Evolutionary conservation across 768 basidiomycete genomes (phyloP).

Genomic region (Trametes maxima): DNA sequence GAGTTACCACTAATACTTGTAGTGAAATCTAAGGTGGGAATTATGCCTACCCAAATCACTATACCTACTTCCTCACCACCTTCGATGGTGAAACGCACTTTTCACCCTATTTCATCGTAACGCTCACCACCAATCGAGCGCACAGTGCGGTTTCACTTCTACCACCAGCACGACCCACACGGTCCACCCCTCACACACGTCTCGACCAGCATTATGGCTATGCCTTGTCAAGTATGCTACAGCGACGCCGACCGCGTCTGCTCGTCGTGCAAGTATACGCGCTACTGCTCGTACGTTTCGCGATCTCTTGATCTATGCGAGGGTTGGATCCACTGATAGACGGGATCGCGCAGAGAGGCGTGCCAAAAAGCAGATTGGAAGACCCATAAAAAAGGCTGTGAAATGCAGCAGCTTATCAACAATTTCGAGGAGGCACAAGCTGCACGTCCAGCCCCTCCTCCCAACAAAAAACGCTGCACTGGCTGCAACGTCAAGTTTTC

Average conservation of each 20-base stretch:
- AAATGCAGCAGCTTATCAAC: conserved; percentile 35
- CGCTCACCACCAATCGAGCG: too few species aligned
- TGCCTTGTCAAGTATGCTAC: conserved; percentile 12
- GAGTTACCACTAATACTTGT: too few species aligned
- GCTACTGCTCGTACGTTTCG: conserved; percentile 18
- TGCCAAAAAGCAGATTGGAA: conserved; percentile 37
- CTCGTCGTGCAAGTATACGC: conserved; percentile 21
- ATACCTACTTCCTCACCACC: too few species aligned
- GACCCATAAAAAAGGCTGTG: conserved; percentile 38
- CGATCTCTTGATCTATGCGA: neutral
- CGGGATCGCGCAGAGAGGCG: conserved; percentile 4
- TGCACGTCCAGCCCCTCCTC: conserved; percentile 25
- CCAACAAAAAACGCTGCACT: conserved; percentile 23
- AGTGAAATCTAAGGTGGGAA: too few species aligned
- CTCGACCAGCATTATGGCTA: neutral
- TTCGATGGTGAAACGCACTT: too few species aligned
- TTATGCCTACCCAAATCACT: too few species aligned
- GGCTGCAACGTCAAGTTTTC: conserved; percentile 34
- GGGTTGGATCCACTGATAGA: neutral
- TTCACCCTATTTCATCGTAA: too few species aligned
- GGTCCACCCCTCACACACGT: neutral
- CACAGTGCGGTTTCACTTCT: neutral
- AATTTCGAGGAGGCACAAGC: conserved; percentile 24
- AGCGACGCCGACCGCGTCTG: conserved; percentile 12
- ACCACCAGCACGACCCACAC: neutral